Evolutionary conservation across 1,284 basidiomycete species (phyloP).

Genomic region (Pseudozyma pruni): DNA sequence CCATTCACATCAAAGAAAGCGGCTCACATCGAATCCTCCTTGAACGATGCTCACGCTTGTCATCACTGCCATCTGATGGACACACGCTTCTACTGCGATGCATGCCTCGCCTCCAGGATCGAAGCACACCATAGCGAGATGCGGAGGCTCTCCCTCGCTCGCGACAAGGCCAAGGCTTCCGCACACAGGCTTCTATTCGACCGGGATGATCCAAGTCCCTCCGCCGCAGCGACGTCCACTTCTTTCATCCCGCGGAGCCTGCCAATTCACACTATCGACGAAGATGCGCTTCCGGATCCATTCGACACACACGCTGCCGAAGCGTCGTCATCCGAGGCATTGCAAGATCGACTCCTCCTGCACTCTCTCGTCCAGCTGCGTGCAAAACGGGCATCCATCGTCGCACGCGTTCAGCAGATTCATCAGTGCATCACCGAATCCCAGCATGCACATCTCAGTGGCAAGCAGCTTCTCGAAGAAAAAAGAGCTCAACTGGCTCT

Average conservation of each 20-base stretch:
- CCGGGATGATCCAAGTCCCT: neutral
- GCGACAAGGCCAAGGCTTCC: constrained; percentile 29
- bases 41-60: constrained; percentile 15
- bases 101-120: constrained; percentile 37
- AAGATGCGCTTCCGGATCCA: constrained; percentile 29
- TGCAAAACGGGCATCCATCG: constrained; percentile 19
- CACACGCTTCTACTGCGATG: constrained; percentile 46
- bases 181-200: constrained; percentile 16
- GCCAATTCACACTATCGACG: neutral
- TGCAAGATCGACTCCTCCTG: constrained; percentile 9
- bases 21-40: neutral
- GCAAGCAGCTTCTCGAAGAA: constrained; percentile 26
- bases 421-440: constrained; percentile 38
- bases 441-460: constrained; percentile 24
- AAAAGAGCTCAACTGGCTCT: constrained; percentile 16
- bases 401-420: constrained; percentile 26
- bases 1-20: neutral
- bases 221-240: neutral
- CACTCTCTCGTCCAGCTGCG: constrained; percentile 24
- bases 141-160: constrained; percentile 28
- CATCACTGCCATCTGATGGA: constrained; percentile 41
- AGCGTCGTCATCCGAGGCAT: neutral
- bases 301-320: constrained; percentile 20
- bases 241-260: neutral
- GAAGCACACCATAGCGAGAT: constrained; percentile 39